Conservation (phyloP, 345 rosid genomes). For the Brassica cretica region DNA sequence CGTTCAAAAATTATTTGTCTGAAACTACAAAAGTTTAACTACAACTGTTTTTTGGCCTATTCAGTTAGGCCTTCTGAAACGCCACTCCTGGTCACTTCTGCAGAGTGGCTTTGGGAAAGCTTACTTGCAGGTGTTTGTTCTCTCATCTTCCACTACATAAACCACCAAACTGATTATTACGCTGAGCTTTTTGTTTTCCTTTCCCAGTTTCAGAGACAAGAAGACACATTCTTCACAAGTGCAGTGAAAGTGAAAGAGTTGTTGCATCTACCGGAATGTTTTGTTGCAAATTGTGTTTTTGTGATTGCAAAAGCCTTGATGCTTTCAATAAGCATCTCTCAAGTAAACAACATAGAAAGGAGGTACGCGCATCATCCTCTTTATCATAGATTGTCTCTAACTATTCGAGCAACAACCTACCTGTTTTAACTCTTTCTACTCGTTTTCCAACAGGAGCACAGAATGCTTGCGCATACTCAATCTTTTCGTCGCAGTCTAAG, state of each 20-base stretch:
- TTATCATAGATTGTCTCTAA: neutral
- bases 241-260: neutral
- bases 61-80: too few relatives aligned
- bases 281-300: neutral
- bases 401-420: too few relatives aligned
- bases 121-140: too few relatives aligned
- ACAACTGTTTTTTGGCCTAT: too few relatives aligned
- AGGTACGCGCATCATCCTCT: neutral
- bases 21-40: too few relatives aligned
- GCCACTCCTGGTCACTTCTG: too few relatives aligned
- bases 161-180: too few relatives aligned
- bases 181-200: too few relatives aligned
- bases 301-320: neutral
- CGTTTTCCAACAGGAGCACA: neutral
- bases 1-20: too few relatives aligned
- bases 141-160: too few relatives aligned
- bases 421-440: neutral
- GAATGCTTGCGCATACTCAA: neutral
- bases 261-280: neutral
- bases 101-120: too few relatives aligned
- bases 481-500: neutral
- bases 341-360: neutral
- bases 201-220: too few relatives aligned
- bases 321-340: neutral
- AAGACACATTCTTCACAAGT: neutral